Evolutionary conservation across 257 asterid species (phyloP).

Genomic region (Sherardia arvensis): DNA sequence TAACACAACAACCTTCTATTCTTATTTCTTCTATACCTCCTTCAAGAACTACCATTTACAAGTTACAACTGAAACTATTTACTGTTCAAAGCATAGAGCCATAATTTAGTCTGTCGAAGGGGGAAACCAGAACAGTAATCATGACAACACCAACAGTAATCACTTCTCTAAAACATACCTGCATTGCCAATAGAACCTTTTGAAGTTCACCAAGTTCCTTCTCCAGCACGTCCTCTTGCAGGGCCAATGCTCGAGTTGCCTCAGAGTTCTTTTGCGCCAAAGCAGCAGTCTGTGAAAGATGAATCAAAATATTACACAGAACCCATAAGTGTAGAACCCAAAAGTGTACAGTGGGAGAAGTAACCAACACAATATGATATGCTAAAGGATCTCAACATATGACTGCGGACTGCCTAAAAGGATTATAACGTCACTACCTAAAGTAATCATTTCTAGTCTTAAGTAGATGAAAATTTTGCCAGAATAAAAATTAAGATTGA

Average conservation of each 20-base stretch:
- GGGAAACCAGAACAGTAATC: no score
- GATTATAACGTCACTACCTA: conserved; percentile 1
- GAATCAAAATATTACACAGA: conserved; percentile 4
- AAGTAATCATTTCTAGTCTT: background rate
- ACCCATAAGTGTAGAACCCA: background rate
- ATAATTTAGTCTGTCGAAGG: background rate
- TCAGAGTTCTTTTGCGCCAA: conserved; percentile 81
- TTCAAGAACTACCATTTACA: background rate
- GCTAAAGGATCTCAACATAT: background rate
- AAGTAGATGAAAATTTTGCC: background rate
- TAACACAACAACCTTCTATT: background rate
- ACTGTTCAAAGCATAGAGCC: background rate
- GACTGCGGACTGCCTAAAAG: background rate
- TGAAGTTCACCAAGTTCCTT: conserved; percentile 78
- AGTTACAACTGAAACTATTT: background rate
- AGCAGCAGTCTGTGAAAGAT: conserved; percentile 45
- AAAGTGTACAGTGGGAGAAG: background rate
- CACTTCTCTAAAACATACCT: conserved; percentile 31
- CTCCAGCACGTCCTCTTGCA: conserved; percentile 58
- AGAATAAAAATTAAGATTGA: background rate
- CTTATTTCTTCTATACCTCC: background rate
- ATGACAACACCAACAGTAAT: no score
- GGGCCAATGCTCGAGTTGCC: conserved; percentile 71
- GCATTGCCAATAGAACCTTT: conserved; percentile 85
- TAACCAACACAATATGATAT: conserved; percentile 4